phyloP scores from a whole-genome alignment of 2,329 filamentous ascomycete genomes.

The Cytospora schulzeri region DNA sequence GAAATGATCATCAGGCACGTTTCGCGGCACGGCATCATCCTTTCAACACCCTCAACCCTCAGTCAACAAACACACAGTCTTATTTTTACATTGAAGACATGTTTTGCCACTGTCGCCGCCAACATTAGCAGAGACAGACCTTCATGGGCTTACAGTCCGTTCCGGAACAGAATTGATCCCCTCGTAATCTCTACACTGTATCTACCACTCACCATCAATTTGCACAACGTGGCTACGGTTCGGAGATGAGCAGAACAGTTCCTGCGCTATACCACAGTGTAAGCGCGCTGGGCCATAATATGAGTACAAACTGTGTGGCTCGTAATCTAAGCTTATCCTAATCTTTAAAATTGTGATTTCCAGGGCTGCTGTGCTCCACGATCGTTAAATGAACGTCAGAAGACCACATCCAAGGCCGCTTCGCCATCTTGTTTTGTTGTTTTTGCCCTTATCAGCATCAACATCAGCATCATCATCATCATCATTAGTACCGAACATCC shows the following conservation, averaged over 20 bases:
- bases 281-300: neutral
- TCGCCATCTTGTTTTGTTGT: neutral
- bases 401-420: neutral
- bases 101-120: too few species aligned
- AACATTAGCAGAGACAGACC: too few species aligned
- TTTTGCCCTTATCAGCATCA: neutral
- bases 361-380: neutral
- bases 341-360: conserved; percentile 13
- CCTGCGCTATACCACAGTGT: neutral
- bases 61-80: too few species aligned
- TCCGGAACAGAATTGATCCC: too few species aligned
- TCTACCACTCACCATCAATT: too few species aligned
- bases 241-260: conserved; percentile 1
- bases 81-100: too few species aligned
- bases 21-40: too few species aligned
- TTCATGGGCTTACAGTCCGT: too few species aligned
- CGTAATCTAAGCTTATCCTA: conserved; percentile 21
- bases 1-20: too few species aligned
- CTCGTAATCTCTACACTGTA: too few species aligned
- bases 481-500: neutral
- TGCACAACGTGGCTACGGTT: neutral
- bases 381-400: conserved; percentile 14
- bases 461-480: neutral
- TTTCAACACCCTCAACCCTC: too few species aligned
- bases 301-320: neutral